Evolutionary conservation across 495 filamentous ascomycete genomes (phyloP).

Genomic region (Aspergillus saccharolyticus): DNA sequence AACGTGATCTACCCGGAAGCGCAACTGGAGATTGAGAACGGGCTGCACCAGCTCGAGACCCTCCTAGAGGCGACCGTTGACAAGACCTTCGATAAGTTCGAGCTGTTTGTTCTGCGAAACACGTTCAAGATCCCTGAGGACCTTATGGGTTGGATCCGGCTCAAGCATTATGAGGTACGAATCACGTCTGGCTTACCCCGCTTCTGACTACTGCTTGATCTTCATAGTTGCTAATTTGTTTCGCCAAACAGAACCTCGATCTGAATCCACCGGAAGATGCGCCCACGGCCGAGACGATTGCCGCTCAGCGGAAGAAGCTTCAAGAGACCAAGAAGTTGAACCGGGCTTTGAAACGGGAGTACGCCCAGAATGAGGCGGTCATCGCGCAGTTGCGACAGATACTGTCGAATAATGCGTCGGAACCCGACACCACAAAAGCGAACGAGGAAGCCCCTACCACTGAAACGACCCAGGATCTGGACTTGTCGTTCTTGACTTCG

Average conservation of each 20-base stretch:
- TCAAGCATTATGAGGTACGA: slow-evolving; percentile 80
- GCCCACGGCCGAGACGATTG: slow-evolving; percentile 61
- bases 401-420: slow-evolving; percentile 30
- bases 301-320: slow-evolving; percentile 66
- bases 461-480: slow-evolving; percentile 23
- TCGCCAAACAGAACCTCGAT: slow-evolving; percentile 29
- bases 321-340: slow-evolving; percentile 79
- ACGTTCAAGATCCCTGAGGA: slow-evolving; percentile 74
- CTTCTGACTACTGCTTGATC: too few species aligned
- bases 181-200: not conserved
- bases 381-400: slow-evolving; percentile 61
- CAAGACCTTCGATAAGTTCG: slow-evolving; percentile 72
- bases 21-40: slow-evolving; percentile 78
- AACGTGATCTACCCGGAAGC: slow-evolving; percentile 53
- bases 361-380: slow-evolving; percentile 67
- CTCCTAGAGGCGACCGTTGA: slow-evolving; percentile 79
- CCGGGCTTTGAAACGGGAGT: slow-evolving; percentile 65
- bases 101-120: slow-evolving; percentile 82
- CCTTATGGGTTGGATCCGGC: slow-evolving; percentile 66
- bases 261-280: slow-evolving; percentile 30
- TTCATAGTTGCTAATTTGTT: not conserved
- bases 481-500: slow-evolving; percentile 51
- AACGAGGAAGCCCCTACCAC: slow-evolving; percentile 17
- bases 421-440: slow-evolving; percentile 20
- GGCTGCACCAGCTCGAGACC: slow-evolving; percentile 88